Conservation (phyloP, 2,329 filamentous ascomycete species). For the Orbilia javanica region DNA sequence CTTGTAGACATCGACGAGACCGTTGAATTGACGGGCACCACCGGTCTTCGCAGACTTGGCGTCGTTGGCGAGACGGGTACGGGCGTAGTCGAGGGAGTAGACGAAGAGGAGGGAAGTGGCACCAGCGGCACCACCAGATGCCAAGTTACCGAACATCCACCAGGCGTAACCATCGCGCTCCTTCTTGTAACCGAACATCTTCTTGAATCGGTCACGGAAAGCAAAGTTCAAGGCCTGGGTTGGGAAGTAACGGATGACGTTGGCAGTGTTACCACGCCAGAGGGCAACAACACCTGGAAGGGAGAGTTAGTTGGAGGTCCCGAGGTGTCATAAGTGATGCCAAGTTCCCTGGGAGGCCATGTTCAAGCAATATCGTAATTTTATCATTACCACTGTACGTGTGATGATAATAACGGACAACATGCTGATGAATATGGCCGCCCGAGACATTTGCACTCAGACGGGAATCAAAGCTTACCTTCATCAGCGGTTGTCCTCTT, state of each 20-base stretch:
- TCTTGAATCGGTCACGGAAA: conserved; percentile 99
- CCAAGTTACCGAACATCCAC: conserved; percentile 99
- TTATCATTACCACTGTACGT: background rate
- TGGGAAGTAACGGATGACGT: conserved; percentile 99
- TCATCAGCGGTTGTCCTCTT: conserved; percentile 87
- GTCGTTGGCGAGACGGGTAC: conserved; percentile 99
- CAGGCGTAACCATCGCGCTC: conserved; percentile 96
- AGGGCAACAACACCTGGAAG: conserved; percentile 77
- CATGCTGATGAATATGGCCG: background rate
- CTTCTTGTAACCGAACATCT: conserved; percentile 99
- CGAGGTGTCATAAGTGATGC: background rate
- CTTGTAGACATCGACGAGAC: conserved; percentile 98
- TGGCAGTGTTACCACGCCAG: conserved; percentile 99
- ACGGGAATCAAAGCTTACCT: conserved; percentile 70
- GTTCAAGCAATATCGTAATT: background rate
- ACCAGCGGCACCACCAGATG: conserved; percentile 99
- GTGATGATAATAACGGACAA: background rate
- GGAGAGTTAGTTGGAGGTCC: background rate
- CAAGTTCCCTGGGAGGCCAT: background rate
- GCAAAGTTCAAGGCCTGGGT: conserved; percentile 99
- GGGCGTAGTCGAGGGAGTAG: conserved; percentile 99
- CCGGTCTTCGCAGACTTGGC: conserved; percentile 97
- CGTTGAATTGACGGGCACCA: conserved; percentile 99
- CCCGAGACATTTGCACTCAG: background rate
- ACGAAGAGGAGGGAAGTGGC: conserved; percentile 99